Conservation (phyloP, 805 yeast genomes). For the Lipomyces yamanashiensis region DNA sequence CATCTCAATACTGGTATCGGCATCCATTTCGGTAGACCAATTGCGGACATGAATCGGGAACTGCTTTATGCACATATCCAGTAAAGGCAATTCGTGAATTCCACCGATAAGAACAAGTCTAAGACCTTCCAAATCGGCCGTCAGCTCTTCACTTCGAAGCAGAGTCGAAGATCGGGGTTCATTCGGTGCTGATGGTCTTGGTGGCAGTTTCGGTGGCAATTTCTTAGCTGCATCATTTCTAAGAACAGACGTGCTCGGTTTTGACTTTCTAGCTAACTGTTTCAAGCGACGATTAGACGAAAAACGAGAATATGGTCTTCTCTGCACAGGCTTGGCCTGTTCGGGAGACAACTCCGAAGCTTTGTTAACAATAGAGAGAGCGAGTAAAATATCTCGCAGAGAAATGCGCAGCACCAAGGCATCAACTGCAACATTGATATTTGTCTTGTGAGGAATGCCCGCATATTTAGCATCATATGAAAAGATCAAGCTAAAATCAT, state of each 20-base stretch:
- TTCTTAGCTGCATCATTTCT: background rate
- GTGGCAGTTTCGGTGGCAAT: background rate
- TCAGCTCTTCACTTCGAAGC: constrained; percentile 70
- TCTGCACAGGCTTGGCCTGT: constrained; percentile 25
- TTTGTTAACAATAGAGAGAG: constrained; percentile 69
- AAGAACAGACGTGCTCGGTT: background rate
- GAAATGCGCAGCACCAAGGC: constrained; percentile 83
- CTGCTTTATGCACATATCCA: constrained; percentile 74
- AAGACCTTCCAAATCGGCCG: constrained; percentile 71
- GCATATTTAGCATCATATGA: constrained; percentile 75
- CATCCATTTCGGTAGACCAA: constrained; percentile 85
- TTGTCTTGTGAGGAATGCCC: constrained; percentile 60
- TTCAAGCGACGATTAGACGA: constrained; percentile 34
- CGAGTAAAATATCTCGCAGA: constrained; percentile 81
- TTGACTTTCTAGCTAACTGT: constrained; percentile 14
- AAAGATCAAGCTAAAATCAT: constrained; percentile 82
- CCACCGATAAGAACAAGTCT: constrained; percentile 86
- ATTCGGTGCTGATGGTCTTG: background rate
- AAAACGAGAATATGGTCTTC: constrained; percentile 34
- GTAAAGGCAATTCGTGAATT: constrained; percentile 84
- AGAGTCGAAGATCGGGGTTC: constrained; percentile 43
- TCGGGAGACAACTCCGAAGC: constrained; percentile 60
- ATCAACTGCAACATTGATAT: constrained; percentile 72
- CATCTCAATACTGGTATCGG: constrained; percentile 66
- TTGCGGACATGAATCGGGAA: constrained; percentile 71